phyloP scores from a whole-genome alignment of 768 basidiomycete species.

The Agaricus subrufescens region DNA sequence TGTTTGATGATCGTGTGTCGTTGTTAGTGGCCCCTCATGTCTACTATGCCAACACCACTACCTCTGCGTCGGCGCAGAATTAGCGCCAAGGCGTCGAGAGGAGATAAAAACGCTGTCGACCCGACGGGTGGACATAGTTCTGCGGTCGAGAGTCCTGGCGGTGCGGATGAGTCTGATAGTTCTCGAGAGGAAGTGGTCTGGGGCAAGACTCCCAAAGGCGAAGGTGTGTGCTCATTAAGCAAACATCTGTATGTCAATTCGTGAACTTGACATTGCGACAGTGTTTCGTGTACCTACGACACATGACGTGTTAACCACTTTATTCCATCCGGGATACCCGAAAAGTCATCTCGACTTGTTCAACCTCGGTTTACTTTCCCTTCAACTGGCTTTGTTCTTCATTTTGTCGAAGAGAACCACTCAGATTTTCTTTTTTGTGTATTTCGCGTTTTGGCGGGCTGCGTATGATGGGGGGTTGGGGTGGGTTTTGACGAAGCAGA shows the following conservation, averaged over 20 bases:
- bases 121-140: constrained; percentile 4
- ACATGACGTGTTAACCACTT: constrained; percentile 80
- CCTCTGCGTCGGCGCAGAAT: constrained; percentile 30
- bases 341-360: constrained; percentile 89
- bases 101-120: background rate
- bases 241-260: too few species aligned
- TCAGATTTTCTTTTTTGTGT: constrained; percentile 74
- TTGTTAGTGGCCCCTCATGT: background rate
- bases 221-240: constrained; percentile 45
- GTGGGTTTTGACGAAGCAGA: constrained; percentile 92
- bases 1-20: background rate
- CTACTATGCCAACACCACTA: constrained; percentile 16
- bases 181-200: constrained; percentile 59
- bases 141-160: constrained; percentile 9
- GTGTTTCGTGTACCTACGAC: constrained; percentile 94
- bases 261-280: constrained; percentile 21
- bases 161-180: constrained; percentile 12
- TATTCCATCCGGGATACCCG: constrained; percentile 77
- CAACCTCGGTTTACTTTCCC: constrained; percentile 72
- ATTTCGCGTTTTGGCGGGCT: constrained; percentile 90
- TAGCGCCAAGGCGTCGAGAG: background rate
- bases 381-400: constrained; percentile 74
- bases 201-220: constrained; percentile 81
- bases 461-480: constrained; percentile 93
- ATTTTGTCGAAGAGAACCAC: constrained; percentile 51